Evolutionary conservation across 2,329 filamentous ascomycete species (phyloP), one percentile per base, ranked within the genome.

Genomic region (Penicillium sp.): DNA sequence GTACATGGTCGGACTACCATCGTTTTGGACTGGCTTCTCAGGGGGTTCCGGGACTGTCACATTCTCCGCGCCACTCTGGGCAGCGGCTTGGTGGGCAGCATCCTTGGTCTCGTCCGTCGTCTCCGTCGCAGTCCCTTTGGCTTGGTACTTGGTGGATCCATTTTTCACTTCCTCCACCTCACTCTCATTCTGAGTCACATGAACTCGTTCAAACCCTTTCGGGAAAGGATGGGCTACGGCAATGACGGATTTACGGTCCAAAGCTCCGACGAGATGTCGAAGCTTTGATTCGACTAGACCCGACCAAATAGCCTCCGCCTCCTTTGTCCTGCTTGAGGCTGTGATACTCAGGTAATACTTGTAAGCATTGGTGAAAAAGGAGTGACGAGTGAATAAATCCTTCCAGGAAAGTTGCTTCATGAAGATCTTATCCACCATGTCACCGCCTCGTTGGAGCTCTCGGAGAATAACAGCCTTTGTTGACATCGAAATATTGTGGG

Each of bases 281-380:
- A 98, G 86, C 75, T 96, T 97, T 16, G 95, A 97, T 74, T 98
- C 91, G 4, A 99, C 91, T 52, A 93, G 87, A 39, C 95, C 95
- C 19, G 90, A 91, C 91, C 93, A 98, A 2, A 88, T 84, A 54
- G 91, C 88, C 69, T 96, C 90, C 1, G 89, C 87, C 65, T 96
- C 91, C 71, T 93, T 92, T 31, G 87, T 90, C 58, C 85, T 90
- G 73, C 91, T 93, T 1, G 91, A 88, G 16, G 91, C 87, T 49
- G 93, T 89, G 55, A 99, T 88, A 52, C 89, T 91, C 53, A 99
- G 86, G 73, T 98, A 99, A 74, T 98, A 97, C 74, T 96, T 96
- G 81, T 96, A 96, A 62, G 90, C 92, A 39, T 86, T 76, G 0
- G 93, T 96, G 77, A 99, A 99, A 76, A 99, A 99, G 0, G 87